phyloP scores from a whole-genome alignment of 352 stramenopile genomes.

The Paralagenidium karlingii region DNA sequence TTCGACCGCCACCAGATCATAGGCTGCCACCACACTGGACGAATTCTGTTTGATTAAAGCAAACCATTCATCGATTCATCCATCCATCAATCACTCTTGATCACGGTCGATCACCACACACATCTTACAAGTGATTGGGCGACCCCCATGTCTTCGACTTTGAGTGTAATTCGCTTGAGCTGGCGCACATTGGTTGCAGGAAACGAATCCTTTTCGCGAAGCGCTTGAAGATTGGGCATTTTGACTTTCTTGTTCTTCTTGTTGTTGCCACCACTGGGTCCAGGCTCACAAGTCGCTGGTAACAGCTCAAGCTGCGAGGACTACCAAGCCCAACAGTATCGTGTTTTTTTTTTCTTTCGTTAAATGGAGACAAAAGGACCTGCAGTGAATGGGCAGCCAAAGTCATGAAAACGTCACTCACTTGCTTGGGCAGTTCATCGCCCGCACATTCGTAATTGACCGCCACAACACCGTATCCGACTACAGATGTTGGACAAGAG shows the following conservation, averaged over 20 bases:
- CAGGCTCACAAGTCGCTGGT: neutral
- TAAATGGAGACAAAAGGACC: too few species aligned
- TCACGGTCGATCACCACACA: neutral
- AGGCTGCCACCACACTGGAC: constrained; percentile 43
- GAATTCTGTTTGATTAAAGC: constrained; percentile 16
- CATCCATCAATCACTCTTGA: neutral
- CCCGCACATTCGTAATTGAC: constrained; percentile 46
- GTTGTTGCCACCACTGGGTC: constrained; percentile 1
- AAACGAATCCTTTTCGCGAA: constrained; percentile 8
- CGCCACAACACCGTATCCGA: constrained; percentile 48
- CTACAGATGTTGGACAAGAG: constrained; percentile 16
- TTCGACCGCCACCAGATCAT: constrained; percentile 69
- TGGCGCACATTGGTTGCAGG: constrained; percentile 19
- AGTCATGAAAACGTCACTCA: neutral
- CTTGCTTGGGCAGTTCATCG: constrained; percentile 37
- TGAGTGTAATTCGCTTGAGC: constrained; percentile 60
- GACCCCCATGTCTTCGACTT: constrained; percentile 53
- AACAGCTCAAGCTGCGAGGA: neutral
- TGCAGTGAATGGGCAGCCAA: too few species aligned
- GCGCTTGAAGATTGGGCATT: constrained; percentile 4
- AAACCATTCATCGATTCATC: neutral
- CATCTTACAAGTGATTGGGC: constrained; percentile 53
- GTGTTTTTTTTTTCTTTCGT: neutral
- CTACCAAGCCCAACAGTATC: neutral
- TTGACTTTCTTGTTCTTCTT: constrained; percentile 57